Conservation (phyloP, 1,284 basidiomycete genomes). For the Melampsora abietis-canadensis region DNA sequence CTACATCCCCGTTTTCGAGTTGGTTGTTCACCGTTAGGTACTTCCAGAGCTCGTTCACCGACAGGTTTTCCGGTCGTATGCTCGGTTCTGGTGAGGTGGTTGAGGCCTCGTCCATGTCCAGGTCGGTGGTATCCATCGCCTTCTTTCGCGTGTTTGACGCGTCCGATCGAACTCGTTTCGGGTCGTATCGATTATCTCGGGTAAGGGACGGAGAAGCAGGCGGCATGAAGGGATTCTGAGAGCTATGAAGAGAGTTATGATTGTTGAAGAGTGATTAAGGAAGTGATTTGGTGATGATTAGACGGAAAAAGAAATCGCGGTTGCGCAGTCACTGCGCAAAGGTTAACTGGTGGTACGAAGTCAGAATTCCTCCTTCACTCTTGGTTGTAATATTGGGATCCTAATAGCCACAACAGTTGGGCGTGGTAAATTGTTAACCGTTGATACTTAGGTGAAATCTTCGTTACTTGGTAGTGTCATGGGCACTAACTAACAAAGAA, state of each 20-base stretch:
- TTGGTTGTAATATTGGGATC: too few species aligned
- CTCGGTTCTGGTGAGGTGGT: neutral
- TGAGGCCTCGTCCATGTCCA: neutral
- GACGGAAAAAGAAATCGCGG: too few species aligned
- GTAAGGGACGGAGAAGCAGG: neutral
- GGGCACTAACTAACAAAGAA: too few species aligned
- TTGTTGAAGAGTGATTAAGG: neutral
- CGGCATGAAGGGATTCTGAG: neutral
- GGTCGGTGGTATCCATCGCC: neutral
- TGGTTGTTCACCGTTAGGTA: neutral
- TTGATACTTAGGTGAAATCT: too few species aligned
- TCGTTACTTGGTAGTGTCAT: too few species aligned
- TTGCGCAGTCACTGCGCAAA: too few species aligned
- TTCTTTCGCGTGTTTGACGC: neutral
- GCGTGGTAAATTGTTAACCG: too few species aligned
- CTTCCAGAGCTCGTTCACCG: neutral
- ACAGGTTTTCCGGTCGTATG: neutral
- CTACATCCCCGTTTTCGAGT: neutral
- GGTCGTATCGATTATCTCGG: neutral
- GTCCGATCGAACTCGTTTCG: neutral
- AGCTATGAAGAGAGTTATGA: neutral
- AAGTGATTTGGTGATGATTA: neutral
- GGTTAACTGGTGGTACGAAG: too few species aligned
- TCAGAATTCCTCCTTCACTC: too few species aligned
- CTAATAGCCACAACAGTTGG: too few species aligned